phyloP scores from a whole-genome alignment of 306 rosid species.

The Astragalus membranaceus region DNA sequence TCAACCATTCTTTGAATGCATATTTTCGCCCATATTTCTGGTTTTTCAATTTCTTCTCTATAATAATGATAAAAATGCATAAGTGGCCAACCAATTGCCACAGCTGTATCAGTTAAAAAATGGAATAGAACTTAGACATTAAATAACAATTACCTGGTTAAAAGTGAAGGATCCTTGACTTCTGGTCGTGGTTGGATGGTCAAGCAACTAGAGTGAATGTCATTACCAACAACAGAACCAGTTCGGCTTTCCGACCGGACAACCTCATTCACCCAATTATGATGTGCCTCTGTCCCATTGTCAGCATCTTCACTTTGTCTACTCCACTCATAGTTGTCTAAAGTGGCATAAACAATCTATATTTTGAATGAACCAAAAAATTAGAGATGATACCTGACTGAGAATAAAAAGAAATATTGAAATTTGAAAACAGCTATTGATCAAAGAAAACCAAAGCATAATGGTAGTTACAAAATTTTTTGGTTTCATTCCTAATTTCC shows the following conservation, averaged over 20 bases:
- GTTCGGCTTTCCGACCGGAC: slow-evolving; percentile 68
- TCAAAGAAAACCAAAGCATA: neutral
- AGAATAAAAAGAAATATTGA: neutral
- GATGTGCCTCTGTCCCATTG: slow-evolving; percentile 51
- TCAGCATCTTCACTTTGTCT: slow-evolving; percentile 38
- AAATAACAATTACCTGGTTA: slow-evolving; percentile 50
- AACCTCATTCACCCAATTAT: slow-evolving; percentile 97
- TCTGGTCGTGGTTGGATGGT: slow-evolving; percentile 62
- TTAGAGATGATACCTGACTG: neutral
- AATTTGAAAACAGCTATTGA: neutral
- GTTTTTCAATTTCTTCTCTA: slow-evolving; percentile 85
- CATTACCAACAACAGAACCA: slow-evolving; percentile 43
- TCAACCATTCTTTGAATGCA: slow-evolving; percentile 90
- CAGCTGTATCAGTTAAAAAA: neutral
- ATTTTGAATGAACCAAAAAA: slow-evolving; percentile 15
- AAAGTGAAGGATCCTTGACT: slow-evolving; percentile 61
- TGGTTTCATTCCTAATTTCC: neutral
- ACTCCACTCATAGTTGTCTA: slow-evolving; percentile 64
- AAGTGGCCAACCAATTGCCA: neutral
- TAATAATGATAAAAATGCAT: slow-evolving; percentile 7
- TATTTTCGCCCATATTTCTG: slow-evolving; percentile 85
- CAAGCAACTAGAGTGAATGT: slow-evolving; percentile 41
- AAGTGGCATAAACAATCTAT: slow-evolving; percentile 68
- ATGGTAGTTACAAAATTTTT: neutral
- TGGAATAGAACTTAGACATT: neutral